Base-by-base conservation (phyloP, 192 early-diverging fungal species). In the Spizellomyces punctatus region DNA sequence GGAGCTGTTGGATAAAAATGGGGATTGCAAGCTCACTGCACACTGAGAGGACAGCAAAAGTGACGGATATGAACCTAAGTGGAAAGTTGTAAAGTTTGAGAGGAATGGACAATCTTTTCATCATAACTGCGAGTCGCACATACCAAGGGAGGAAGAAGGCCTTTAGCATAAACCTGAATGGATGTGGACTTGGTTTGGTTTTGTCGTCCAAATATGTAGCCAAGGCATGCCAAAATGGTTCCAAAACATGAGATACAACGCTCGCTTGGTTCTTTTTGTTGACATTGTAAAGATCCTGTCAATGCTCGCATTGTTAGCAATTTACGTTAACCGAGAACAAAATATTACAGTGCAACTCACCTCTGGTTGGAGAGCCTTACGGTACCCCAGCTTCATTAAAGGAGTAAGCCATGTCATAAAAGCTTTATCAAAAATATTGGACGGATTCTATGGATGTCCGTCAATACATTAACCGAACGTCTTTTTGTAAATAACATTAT, bases 1-100 rank as follows among this genome's bases (percentile, higher is more conserved):
- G 44, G 5, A 63, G 17, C 48, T 71, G 69, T 49, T 71, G 42
- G 17, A 71, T 61, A 60, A 71, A 62, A 8, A 71, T 8, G 41
- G 69, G 69, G 36, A 41, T 17, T 22, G 45, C 16, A 19, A 66
- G 45, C 21, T 27, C 21, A 21, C 45, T 54, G 49, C 47, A 46
- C 19, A 45, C 46, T n/a, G 45, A 17, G 46, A 66, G n/a, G 6
- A 66, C 9, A 36, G 59, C 14, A 42, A 61, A 61, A 4, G 17
- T 19, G 6, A 61, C 59, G 59, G n/a, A 19, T 16, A 61, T 16
- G 17, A 42, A 19, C 59, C n/a, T 61, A 41, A 61, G 16, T 42
- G 6, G 10, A 4, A 61, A 41, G 22, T 3, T 19, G 22, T 56
- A 22, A 56, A 56, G 7, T n/a, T n/a, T n/a, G 22, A 6, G 27